phyloP scores from a whole-genome alignment of 2,329 filamentous ascomycete species.

The Huntiella bhutanensis region DNA sequence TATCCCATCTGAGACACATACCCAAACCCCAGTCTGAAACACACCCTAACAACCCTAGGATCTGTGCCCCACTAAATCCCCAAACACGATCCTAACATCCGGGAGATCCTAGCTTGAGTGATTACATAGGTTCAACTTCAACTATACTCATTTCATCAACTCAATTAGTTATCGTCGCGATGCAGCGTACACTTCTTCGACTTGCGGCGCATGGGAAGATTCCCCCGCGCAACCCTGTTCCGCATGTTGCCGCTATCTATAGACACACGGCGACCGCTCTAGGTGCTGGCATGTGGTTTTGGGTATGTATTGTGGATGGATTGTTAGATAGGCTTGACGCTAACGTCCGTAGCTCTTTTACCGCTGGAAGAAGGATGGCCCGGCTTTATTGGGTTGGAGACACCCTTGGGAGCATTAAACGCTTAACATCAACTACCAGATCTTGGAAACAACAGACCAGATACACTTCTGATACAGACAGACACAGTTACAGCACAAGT shows the following conservation, averaged over 20 bases:
- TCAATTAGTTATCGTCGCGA: neutral
- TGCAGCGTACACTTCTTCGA: neutral
- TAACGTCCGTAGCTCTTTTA: constrained; percentile 59
- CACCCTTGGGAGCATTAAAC: constrained; percentile 88
- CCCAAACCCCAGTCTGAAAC: too few relatives aligned
- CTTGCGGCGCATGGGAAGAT: constrained; percentile 3
- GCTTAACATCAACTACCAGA: neutral
- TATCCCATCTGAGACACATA: too few relatives aligned
- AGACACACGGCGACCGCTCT: constrained; percentile 71
- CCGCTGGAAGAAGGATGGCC: constrained; percentile 84
- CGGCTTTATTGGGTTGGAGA: constrained; percentile 77
- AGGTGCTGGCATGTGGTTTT: constrained; percentile 98
- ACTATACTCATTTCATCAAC: too few relatives aligned
- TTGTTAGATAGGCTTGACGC: neutral
- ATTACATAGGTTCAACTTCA: too few relatives aligned
- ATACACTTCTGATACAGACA: neutral
- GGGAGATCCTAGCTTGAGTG: too few relatives aligned
- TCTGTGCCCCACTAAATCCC: too few relatives aligned
- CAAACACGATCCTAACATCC: too few relatives aligned
- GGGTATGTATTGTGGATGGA: constrained; percentile 40
- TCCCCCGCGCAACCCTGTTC: constrained; percentile 18
- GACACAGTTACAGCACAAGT: constrained; percentile 1
- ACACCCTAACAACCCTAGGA: too few relatives aligned
- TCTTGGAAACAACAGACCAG: neutral
- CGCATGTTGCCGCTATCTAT: constrained; percentile 46